Base-by-base conservation (phyloP, 495 filamentous ascomycete species). In the Tuber borchii region DNA sequence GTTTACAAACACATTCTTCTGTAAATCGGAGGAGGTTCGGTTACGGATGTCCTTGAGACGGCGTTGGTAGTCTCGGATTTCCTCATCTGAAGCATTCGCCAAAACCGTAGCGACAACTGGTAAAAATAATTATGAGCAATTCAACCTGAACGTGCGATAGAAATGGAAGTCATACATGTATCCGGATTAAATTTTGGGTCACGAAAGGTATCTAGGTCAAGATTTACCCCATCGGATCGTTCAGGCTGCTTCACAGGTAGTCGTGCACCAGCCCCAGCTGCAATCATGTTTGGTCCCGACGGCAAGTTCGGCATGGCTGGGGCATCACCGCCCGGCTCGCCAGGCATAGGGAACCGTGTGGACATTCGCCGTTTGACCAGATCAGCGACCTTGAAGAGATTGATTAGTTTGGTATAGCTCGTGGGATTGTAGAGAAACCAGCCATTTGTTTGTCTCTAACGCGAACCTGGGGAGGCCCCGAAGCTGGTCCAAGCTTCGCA, bases 1-100 rank as follows among this genome's bases (percentile, higher is more conserved):
- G 84, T 99, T 99, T 82, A 97, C 94, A 84, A 95, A 97, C 45
- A 99, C 93, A 86, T 93, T 99, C 80, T 96, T 92, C 81, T 98
- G 96, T 16, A 99, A 87, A 81, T 98, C 93, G 44, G 90, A 90
- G 4, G 94, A 93, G 1, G 93, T 94, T 48, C 93, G 89, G 77
- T 90, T 90, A 81, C 94, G 93, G 70, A 95, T 86, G 81, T 93
- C 93, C 77, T 89, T 88, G 46, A 99, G 86, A 17, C 88, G 89
- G 65, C 86, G 82, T 80, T 97, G 92, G 83, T 91, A 99, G 56
- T 93, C 90, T 56, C 89, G 89, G 72, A 99, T 97, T 77, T 97
- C 94, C 79, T 93, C 89, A 83, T 97, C 96, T n/a, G 93, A 93
- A 31, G 95, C 94, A 82, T 97, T 93, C 78, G 93, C 90, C 26